Conservation (phyloP, 2,329 filamentous ascomycete species). For the Alternaria arborescens region DNA sequence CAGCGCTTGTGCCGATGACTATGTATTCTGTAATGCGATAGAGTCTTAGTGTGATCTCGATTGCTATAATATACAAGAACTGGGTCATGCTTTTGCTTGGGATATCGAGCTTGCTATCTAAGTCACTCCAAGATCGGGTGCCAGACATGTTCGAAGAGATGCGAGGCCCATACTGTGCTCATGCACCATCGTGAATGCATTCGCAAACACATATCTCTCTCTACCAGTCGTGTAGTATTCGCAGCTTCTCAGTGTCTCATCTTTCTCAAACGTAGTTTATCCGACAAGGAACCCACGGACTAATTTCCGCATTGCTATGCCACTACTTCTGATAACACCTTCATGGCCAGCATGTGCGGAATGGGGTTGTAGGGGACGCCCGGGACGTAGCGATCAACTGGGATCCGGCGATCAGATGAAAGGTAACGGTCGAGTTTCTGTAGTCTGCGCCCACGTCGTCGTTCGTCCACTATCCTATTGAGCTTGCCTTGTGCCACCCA, state of each 20-base stretch:
- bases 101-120: neutral
- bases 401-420: neutral
- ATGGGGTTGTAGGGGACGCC: neutral
- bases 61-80: neutral
- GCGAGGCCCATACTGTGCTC: neutral
- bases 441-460: neutral
- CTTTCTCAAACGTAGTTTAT: neutral
- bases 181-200: neutral
- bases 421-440: neutral
- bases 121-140: neutral
- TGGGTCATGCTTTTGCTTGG: neutral
- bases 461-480: neutral
- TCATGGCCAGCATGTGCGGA: neutral
- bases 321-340: neutral
- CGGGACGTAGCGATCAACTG: neutral
- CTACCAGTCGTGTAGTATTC: no score
- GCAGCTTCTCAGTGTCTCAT: neutral
- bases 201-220: neutral
- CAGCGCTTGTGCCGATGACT: neutral
- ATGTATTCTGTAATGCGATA: neutral
- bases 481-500: slow-evolving; percentile 1
- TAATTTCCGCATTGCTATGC: neutral
- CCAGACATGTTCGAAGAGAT: neutral
- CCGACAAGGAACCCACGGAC: neutral
- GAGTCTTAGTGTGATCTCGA: neutral